Base-by-base conservation (phyloP, 2,329 filamentous ascomycete species). In the Clathrospora elynae region DNA sequence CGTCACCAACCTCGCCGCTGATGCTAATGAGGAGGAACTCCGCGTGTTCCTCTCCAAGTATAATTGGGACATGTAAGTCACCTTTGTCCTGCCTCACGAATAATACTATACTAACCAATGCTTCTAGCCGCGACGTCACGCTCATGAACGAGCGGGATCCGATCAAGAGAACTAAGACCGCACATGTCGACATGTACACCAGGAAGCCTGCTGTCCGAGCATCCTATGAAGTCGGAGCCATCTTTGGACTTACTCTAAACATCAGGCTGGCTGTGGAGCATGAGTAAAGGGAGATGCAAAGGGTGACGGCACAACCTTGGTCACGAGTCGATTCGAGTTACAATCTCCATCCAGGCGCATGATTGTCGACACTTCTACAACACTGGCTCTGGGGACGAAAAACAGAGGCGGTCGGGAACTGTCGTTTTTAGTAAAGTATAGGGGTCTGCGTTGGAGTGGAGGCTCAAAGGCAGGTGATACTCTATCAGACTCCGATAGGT, bases 1-100 rank as follows among this genome's bases (percentile, higher is more conserved):
- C 11, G 42, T 65, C 6, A 53, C 53, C 5, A 64, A 65, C 13
- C 44, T 68, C 13, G 62, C 64, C n/a, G 59, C 59, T 4, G 52
- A 40, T 25, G 57, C 55, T 8, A 51, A 49, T 3, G 35, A 35
- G 19, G 35, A 57, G 6, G 58, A 59, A 9, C 14, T 66, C 2
- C 22, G 37, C 7, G 8, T 31, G 2, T 38, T 54, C 12, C 58
- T 66, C 46, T 25, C 16, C 13, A 32, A 49, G 5, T 53, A 53
- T 28, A 28, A 22, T 8, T 42, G 12, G n/a, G 34, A 57, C 1
- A 46, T 60, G 62, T 64, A 49, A 53, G 57, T 45, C 4, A 5
- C 9, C 10, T 6, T 4, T 10, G 4, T 2, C 1, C 6, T 10
- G 6, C 10, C 2, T 19, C n/a, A 5, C 6, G 12, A 16, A 5